Percentiles rank a stretch among this genome's conserved stretches.
Conservation (phyloP, 2,329 filamentous ascomycete species). For the Aspergillus terreus region DNA sequence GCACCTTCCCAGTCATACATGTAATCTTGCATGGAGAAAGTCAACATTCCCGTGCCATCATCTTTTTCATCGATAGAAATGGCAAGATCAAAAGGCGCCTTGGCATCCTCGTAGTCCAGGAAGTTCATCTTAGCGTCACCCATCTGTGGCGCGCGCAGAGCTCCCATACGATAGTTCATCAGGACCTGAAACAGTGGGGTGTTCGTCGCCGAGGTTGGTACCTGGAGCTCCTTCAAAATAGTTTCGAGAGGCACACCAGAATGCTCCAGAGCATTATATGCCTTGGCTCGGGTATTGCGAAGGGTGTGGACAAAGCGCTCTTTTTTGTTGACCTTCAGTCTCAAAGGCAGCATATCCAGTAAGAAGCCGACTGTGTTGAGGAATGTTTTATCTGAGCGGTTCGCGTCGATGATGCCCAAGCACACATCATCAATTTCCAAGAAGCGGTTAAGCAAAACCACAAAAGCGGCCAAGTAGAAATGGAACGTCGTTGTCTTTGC, state of each 20-base stretch:
- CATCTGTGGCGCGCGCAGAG: too few species aligned
- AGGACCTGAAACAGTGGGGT: too few species aligned
- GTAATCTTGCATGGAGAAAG: slow-evolving; percentile 4
- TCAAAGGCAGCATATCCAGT: slow-evolving; percentile 47
- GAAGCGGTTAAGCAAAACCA: slow-evolving; percentile 32
- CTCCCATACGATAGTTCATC: too few species aligned
- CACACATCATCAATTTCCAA: slow-evolving; percentile 39
- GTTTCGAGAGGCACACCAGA: too few species aligned
- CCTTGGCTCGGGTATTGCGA: slow-evolving; percentile 30
- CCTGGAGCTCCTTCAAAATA: too few species aligned
- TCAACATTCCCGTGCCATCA: slow-evolving; percentile 8
- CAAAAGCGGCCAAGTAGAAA: slow-evolving; percentile 44
- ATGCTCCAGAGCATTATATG: slow-evolving; percentile 28
- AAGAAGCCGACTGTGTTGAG: slow-evolving; percentile 43
- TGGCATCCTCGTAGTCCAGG: too few species aligned
- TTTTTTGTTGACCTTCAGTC: slow-evolving; percentile 9
- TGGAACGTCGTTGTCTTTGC: slow-evolving; percentile 36
- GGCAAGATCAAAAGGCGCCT: background rate
- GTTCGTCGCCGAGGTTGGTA: too few species aligned
- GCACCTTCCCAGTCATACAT: slow-evolving; percentile 4
- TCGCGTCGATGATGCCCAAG: slow-evolving; percentile 37
- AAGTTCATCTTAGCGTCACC: too few species aligned
- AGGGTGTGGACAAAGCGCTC: slow-evolving; percentile 26
- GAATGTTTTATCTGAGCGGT: slow-evolving; percentile 36
- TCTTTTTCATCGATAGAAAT: slow-evolving; percentile 39